A percentile compares a stretch with the other conserved stretches of the same genome.
Conservation (phyloP, 129 eudicot species). For the Chrysanthemum makinoi region DNA sequence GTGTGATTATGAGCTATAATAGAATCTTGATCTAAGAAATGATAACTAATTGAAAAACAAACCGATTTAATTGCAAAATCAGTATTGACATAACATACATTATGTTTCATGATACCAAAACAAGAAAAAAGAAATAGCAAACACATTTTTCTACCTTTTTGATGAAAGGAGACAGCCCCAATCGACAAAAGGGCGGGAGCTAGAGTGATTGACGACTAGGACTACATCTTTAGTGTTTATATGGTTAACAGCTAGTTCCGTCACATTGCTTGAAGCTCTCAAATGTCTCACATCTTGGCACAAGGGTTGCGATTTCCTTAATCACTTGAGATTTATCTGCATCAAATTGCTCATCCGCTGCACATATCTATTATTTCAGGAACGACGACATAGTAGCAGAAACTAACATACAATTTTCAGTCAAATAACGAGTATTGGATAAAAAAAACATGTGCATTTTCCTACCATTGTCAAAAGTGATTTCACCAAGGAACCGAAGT, state of each 20-base stretch:
- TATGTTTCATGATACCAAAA: constrained; percentile 18
- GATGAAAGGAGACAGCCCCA: background rate
- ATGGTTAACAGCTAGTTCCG: constrained; percentile 24
- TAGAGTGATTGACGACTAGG: constrained; percentile 17
- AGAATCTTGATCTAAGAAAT: constrained; percentile 9
- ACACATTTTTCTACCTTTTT: constrained; percentile 10
- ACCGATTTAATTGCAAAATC: no score
- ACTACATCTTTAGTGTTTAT: constrained; percentile 17
- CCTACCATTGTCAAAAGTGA: constrained; percentile 53
- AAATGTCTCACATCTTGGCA: constrained; percentile 35
- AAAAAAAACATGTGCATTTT: background rate
- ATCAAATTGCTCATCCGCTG: constrained; percentile 57
- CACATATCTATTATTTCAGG: constrained; percentile 17
- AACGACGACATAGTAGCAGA: background rate
- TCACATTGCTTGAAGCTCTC: constrained; percentile 31
- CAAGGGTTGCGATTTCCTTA: constrained; percentile 50
- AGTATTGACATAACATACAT: constrained; percentile 7
- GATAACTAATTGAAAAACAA: no score
- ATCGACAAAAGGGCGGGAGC: background rate
- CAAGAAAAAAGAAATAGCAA: background rate
- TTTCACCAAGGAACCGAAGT: constrained; percentile 47
- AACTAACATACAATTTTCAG: no score
- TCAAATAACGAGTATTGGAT: no score
- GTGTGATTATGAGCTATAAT: background rate
- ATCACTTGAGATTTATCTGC: constrained; percentile 64